Conservation (phyloP, 1,284 basidiomycete species). For the Cryptococcus neoformans region DNA sequence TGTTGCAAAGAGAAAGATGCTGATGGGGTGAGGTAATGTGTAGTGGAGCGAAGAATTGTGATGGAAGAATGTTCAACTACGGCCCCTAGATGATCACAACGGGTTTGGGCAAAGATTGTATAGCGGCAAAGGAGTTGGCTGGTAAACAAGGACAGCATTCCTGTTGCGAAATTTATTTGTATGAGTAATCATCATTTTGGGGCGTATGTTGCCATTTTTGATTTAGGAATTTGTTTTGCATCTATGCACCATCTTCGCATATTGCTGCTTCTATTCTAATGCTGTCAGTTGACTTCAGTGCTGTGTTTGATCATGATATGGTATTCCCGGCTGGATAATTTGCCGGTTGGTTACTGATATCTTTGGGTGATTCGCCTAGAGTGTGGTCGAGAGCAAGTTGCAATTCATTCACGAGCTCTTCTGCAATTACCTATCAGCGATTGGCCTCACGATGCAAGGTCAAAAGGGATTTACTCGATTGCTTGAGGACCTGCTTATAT, state of each 20-base stretch:
- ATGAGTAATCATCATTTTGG: too few relatives aligned
- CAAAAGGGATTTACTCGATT: conserved; percentile 29
- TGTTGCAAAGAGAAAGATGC: not conserved
- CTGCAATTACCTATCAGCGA: conserved; percentile 13
- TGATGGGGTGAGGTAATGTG: not conserved
- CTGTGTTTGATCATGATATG: not conserved
- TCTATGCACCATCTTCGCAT: too few relatives aligned
- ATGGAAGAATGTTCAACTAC: conserved; percentile 19
- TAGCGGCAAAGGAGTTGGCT: too few relatives aligned
- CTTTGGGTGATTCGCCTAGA: conserved; percentile 9
- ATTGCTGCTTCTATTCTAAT: too few relatives aligned
- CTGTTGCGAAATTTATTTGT: too few relatives aligned
- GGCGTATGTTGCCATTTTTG: too few relatives aligned
- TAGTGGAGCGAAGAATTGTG: conserved; percentile 10
- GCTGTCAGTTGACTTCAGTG: not conserved
- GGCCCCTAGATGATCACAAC: conserved; percentile 2
- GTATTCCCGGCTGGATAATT: too few relatives aligned
- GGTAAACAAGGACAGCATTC: too few relatives aligned
- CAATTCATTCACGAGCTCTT: conserved; percentile 37
- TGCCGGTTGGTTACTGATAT: not conserved
- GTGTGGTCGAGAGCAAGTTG: conserved; percentile 31
- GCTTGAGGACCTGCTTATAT: conserved; percentile 38
- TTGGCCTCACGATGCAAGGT: not conserved
- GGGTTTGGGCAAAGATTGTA: not conserved
- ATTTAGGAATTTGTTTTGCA: too few relatives aligned